Evolutionary conservation across 2,329 filamentous ascomycete species (phyloP), one percentile per base, ranked within the genome.

Genomic region (Xenoacremonium recifei): DNA sequence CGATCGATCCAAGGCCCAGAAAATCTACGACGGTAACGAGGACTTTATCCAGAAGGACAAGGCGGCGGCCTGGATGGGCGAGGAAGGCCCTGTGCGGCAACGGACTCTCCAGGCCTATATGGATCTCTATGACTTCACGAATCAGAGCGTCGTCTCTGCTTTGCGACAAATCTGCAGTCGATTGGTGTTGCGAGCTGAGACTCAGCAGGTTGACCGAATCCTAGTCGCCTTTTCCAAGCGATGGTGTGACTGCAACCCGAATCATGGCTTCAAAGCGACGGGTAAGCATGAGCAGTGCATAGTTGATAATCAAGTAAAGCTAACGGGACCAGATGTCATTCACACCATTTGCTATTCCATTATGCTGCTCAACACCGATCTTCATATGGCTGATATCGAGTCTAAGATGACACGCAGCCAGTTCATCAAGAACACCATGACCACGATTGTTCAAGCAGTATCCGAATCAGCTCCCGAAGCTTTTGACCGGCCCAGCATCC

Each of bases 331-430:
- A 87, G 92, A 97, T 69, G 87, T 97, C 35, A 91, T 99, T 15
- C 92, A 99, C 64, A 96, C 91, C 18, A 95, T 97, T 50, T 95
- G 89, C 68, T 99, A 97, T 66, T 96, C 93, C 1, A 82, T 99
- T 50, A 84, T 99, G 60, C 76, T 99, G 10, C 77, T 99, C 49
- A 99, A 99, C 59, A 99, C 93, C 23, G 93, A 99, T 70, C 73
- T 99, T 42, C 92, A 99, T 59, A 67, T 97, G 59, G 93, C 92
- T 44, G 91, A 97, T 60, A 96, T 97, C 54, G 90, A 95, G 48
- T 83, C 87, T 56, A 95, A 95, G 71, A 99, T 99, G 93, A 97
- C 92, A 2, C 82, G 87, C 42, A 85, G 78, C 49, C 92, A 97
- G 59, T 99, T 97, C 59, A 80, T 99, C 61, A 95, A 95, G 67